phyloP scores from a whole-genome alignment of 2,329 filamentous ascomycete species.

The Hymenotorrendiella dingleyae region DNA sequence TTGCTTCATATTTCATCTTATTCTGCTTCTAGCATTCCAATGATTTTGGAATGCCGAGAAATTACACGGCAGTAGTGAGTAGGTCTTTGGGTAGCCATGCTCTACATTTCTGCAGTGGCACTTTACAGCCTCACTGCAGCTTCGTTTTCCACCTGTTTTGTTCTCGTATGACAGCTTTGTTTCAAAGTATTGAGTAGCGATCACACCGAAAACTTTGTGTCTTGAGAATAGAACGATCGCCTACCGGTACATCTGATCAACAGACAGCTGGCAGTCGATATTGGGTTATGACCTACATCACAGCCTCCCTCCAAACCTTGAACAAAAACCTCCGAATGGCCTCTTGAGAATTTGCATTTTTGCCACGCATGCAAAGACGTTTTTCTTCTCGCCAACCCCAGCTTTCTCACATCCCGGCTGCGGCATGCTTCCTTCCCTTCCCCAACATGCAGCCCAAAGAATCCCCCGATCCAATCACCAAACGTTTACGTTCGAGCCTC shows the following conservation, averaged over 20 bases:
- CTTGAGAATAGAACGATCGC: background rate
- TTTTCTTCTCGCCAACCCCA: background rate
- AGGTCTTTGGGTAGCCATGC: background rate
- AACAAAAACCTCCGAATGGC: background rate
- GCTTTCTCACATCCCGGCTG: background rate
- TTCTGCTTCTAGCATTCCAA: too few species aligned
- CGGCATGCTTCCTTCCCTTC: background rate
- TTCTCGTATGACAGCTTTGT: too few species aligned
- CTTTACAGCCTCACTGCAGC: background rate
- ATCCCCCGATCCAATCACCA: background rate
- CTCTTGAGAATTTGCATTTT: background rate
- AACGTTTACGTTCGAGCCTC: too few species aligned
- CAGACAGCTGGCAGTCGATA: background rate
- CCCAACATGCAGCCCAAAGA: background rate
- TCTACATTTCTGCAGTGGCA: background rate
- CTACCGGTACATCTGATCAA: background rate
- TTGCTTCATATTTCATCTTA: background rate
- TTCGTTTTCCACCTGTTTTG: too few species aligned
- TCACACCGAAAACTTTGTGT: background rate
- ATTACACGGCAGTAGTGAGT: background rate
- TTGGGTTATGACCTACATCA: background rate
- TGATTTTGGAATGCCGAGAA: too few species aligned
- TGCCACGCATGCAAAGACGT: background rate
- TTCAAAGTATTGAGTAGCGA: background rate
- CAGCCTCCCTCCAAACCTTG: background rate